Percentiles rank a stretch among this genome's conserved stretches.
Conservation (phyloP, 2,329 filamentous ascomycete genomes). For the Calonectria pteridis region DNA sequence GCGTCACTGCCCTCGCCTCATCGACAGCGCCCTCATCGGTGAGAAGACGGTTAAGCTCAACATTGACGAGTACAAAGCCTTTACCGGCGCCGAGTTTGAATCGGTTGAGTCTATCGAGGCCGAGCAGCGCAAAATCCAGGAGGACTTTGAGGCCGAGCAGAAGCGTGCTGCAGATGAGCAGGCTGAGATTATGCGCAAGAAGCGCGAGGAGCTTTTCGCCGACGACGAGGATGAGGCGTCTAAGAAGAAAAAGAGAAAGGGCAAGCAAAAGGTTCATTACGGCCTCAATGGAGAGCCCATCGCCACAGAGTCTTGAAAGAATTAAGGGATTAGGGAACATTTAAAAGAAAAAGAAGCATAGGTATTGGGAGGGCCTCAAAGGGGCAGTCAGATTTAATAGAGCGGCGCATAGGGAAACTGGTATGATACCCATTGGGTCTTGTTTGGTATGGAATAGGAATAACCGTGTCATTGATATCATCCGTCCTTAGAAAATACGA, state of each 20-base stretch:
- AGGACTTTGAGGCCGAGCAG: constrained; percentile 59
- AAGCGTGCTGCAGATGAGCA: constrained; percentile 59
- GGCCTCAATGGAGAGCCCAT: constrained; percentile 55
- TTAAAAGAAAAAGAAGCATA: constrained; percentile 8
- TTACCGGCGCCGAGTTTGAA: constrained; percentile 66
- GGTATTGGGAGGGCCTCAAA: background rate
- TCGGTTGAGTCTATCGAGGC: constrained; percentile 67
- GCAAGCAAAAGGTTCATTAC: constrained; percentile 51
- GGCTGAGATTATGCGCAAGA: constrained; percentile 61
- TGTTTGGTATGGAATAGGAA: constrained; percentile 28
- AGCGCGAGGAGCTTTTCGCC: constrained; percentile 63
- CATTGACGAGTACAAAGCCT: constrained; percentile 70
- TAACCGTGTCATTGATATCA: constrained; percentile 27
- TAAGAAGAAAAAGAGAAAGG: constrained; percentile 52
- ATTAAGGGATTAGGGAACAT: background rate
- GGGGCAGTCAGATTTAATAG: constrained; percentile 24
- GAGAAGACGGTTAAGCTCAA: constrained; percentile 69
- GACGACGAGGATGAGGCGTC: constrained; percentile 50
- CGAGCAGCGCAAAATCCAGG: constrained; percentile 63
- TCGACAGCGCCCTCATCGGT: constrained; percentile 74
- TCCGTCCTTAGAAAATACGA: constrained; percentile 15
- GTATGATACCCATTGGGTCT: constrained; percentile 45
- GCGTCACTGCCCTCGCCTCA: constrained; percentile 70
- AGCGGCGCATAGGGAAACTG: constrained; percentile 36
- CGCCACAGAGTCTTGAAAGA: constrained; percentile 36